These are phyloP conservation scores for Mytilinidion resinicola DNA, from an alignment of 495 filamentous ascomycete species.

Conservation along the genomic window DNA sequence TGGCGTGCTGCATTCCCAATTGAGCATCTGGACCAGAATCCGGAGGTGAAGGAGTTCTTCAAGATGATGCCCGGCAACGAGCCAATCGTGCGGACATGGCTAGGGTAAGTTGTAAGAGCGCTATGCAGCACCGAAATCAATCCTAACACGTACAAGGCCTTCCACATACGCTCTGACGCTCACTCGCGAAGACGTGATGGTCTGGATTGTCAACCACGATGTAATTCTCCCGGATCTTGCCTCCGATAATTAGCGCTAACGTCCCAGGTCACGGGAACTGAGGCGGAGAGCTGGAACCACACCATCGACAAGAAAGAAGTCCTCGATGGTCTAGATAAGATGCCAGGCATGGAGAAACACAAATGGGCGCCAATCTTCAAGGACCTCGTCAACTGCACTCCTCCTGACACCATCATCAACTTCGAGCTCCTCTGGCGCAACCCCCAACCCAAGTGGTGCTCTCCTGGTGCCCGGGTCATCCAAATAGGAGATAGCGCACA, in stretches of 20 bases:
- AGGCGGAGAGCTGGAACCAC: conserved; percentile 47
- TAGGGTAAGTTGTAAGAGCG: conserved; percentile 18
- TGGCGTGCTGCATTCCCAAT: conserved; percentile 47
- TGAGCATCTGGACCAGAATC: conserved; percentile 33
- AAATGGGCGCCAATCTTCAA: conserved; percentile 32
- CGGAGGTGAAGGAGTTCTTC: conserved; percentile 38
- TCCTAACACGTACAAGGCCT: conserved; percentile 30
- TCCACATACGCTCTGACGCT: conserved; percentile 47
- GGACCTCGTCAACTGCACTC: conserved; percentile 28
- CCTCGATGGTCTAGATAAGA: conserved; percentile 46
- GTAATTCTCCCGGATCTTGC: conserved; percentile 28
- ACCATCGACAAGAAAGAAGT: conserved; percentile 51
- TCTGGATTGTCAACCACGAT: conserved; percentile 54
- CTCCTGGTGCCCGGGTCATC: conserved; percentile 30
- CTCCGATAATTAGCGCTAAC: conserved; percentile 7
- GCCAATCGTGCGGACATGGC: conserved; percentile 32
- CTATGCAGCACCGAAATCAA: too few relatives aligned
- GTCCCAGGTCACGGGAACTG: conserved; percentile 42
- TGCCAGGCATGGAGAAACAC: conserved; percentile 28
- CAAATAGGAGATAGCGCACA: conserved; percentile 37
- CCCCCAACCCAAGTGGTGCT: conserved; percentile 33
- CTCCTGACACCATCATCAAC: conserved; percentile 33
- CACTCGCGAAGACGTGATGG: conserved; percentile 45
- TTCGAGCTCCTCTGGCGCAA: conserved; percentile 35
- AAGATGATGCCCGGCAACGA: conserved; percentile 36